Conservation (phyloP, 1,139 yeast genomes). For the Sugiyamaella grinbergsii region DNA sequence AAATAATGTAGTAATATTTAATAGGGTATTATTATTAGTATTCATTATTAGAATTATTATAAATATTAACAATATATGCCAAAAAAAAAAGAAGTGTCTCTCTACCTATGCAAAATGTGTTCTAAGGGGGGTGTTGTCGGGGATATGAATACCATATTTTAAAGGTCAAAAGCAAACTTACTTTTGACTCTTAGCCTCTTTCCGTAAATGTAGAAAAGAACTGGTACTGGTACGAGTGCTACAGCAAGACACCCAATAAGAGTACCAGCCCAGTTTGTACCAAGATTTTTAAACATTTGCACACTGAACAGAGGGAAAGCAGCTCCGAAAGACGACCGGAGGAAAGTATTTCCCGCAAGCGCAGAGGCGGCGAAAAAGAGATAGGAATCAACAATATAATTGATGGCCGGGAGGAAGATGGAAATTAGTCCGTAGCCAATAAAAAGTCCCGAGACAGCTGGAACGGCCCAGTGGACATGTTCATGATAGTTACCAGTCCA, state of each 20-base stretch:
- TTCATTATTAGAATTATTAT: slow-evolving; percentile 3
- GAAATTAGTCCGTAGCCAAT: slow-evolving; percentile 73
- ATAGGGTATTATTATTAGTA: too few species aligned
- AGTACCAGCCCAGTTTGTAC: slow-evolving; percentile 79
- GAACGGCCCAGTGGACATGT: slow-evolving; percentile 77
- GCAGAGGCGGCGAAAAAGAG: slow-evolving; percentile 83
- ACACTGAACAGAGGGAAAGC: slow-evolving; percentile 77
- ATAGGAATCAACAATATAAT: slow-evolving; percentile 77
- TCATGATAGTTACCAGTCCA: slow-evolving; percentile 78
- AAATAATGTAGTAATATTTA: too few species aligned
- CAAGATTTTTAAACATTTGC: slow-evolving; percentile 72
- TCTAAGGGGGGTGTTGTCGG: neutral
- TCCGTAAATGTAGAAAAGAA: slow-evolving; percentile 67
- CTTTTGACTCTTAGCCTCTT: slow-evolving; percentile 59
- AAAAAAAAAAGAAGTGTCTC: neutral
- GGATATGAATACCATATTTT: neutral
- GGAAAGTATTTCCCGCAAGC: slow-evolving; percentile 81
- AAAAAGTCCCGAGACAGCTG: slow-evolving; percentile 68
- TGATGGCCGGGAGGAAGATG: slow-evolving; percentile 73
- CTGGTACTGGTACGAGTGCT: slow-evolving; percentile 68
- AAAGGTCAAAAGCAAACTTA: slow-evolving; percentile 52
- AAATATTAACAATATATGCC: slow-evolving; percentile 11
- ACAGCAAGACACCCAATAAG: slow-evolving; percentile 68
- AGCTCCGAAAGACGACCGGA: slow-evolving; percentile 73
- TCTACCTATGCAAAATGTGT: neutral